These are phyloP conservation scores for Cercospora sesami DNA, from an alignment of 2,329 filamentous ascomycete genomes.

Conservation along the genomic window DNA sequence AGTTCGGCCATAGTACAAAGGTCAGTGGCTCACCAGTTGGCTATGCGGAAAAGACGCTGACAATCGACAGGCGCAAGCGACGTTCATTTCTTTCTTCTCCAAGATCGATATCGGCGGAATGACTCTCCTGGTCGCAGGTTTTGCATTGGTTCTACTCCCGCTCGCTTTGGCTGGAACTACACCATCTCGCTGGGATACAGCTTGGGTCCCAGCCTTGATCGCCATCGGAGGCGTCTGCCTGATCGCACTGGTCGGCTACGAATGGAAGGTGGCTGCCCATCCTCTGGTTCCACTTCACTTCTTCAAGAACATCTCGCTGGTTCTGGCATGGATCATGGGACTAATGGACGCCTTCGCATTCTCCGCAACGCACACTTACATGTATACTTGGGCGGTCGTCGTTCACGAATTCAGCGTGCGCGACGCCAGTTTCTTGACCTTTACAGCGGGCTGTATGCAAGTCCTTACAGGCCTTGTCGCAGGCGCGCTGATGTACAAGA, in stretches of 20 bases:
- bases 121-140: neutral
- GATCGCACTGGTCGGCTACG: neutral
- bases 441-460: neutral
- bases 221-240: neutral
- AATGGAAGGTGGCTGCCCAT: neutral
- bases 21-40: neutral
- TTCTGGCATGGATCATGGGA: neutral
- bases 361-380: neutral
- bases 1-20: neutral
- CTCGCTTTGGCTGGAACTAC: neutral
- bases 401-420: neutral
- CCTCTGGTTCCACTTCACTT: neutral
- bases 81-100: neutral
- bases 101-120: neutral
- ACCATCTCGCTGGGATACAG: neutral
- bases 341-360: neutral
- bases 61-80: neutral
- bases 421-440: neutral
- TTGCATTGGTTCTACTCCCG: neutral
- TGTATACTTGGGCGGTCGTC: neutral
- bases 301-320: neutral
- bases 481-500: neutral
- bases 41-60: neutral
- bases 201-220: neutral
- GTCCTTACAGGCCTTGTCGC: neutral